Evolutionary conservation across 768 basidiomycete genomes (phyloP).

Genomic region (Rhizopogon sp.): DNA sequence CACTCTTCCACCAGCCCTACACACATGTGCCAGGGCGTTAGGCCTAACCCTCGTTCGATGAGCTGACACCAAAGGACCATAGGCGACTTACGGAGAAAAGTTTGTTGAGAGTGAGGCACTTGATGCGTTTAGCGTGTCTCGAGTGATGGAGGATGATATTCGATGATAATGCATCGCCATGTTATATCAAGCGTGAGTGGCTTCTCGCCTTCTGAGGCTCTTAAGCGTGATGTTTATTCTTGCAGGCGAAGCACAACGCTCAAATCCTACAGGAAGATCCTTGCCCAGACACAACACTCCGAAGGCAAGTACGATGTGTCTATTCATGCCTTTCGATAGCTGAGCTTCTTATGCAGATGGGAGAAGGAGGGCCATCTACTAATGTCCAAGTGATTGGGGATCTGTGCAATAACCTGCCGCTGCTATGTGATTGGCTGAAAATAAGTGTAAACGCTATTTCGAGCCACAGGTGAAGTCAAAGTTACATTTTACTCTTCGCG

Average conservation of each 20-base stretch:
- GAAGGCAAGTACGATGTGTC: too few species aligned
- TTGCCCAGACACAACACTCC: constrained; percentile 12
- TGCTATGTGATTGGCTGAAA: too few species aligned
- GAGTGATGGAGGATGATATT: constrained; percentile 69
- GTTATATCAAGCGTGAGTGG: constrained; percentile 59
- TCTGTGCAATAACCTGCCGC: too few species aligned
- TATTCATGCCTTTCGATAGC: too few species aligned
- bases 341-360: too few species aligned
- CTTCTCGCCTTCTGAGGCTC: not conserved
- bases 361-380: too few species aligned
- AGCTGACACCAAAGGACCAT: constrained; percentile 16
- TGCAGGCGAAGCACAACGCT: constrained; percentile 57
- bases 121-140: constrained; percentile 31
- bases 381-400: too few species aligned
- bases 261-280: constrained; percentile 45
- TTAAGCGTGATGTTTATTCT: constrained; percentile 4
- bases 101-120: constrained; percentile 12
- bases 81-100: constrained; percentile 21
- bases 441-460: too few species aligned
- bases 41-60: not conserved
- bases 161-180: constrained; percentile 67
- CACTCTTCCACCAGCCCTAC: too few species aligned
- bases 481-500: too few species aligned
- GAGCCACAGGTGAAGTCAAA: too few species aligned
- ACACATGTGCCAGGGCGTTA: too few species aligned